Percentiles rank a stretch among this genome's conserved stretches.
Evolutionary conservation across 257 asterid genomes (phyloP).

Genomic region (Asclepias syriaca): DNA sequence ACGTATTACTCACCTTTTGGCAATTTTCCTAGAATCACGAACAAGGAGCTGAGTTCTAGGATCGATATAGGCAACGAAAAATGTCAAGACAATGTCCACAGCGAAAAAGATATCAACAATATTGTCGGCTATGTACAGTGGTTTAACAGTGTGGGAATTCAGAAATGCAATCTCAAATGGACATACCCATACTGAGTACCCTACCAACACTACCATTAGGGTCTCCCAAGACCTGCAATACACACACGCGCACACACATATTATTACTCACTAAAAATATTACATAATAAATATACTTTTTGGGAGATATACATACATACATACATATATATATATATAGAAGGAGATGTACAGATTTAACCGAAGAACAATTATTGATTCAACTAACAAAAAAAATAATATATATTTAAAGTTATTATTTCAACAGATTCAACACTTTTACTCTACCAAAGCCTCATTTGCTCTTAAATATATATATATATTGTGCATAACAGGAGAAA

Average conservation of each 20-base stretch:
- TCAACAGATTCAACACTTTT: too few species aligned
- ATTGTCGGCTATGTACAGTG: constrained; percentile 49
- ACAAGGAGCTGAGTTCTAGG: constrained; percentile 68
- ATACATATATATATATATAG: too few species aligned
- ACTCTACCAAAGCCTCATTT: too few species aligned
- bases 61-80: constrained; percentile 78
- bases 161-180: constrained; percentile 80
- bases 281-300: too few species aligned
- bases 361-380: too few species aligned
- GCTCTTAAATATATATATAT: too few species aligned
- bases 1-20: constrained; percentile 38
- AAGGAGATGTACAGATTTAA: too few species aligned
- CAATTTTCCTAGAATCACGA: constrained; percentile 43
- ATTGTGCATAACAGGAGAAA: too few species aligned
- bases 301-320: too few species aligned
- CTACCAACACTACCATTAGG: constrained; percentile 63
- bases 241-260: constrained; percentile 6
- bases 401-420: too few species aligned
- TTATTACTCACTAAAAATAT: too few species aligned
- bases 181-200: constrained; percentile 76
- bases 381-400: too few species aligned
- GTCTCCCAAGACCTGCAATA: constrained; percentile 79
- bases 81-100: constrained; percentile 61
- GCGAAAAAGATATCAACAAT: constrained; percentile 62
- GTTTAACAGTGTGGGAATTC: constrained; percentile 25